Base-by-base conservation (phyloP, 352 stramenopile genomes). In the Elongisporangium undulatum region DNA sequence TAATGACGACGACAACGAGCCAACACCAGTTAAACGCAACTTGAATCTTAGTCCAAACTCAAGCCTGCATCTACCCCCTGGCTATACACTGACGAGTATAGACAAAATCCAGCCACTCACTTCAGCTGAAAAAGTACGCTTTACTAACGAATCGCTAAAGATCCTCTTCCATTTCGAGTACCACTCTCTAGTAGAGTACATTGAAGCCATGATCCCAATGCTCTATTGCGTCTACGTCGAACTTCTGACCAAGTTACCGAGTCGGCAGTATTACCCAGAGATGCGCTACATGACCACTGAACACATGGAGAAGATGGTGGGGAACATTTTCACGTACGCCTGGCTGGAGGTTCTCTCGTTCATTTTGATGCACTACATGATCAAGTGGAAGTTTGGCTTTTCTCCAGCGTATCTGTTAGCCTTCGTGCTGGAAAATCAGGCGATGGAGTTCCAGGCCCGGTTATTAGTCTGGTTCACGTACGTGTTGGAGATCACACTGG, bases 401-500 rank as follows among this genome's bases (percentile, higher is more conserved):
- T 71, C 69, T 20, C 57, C 59, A 2, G 1, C 72, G 15, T 63
- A 75, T n/a, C 71, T 70, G 17, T 21, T 82, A 16, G 67, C 62
- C 26, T 77, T 82, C 22, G 64, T 75, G 12, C 49, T 79, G 16
- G 67, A 77, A 52, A 71, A 55, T 2, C 70, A 82, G 38, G 58
- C 54, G 0, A 59, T 68, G 20, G 49, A 71, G 13, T 63, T 76
- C 29, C 62, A 72, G 51, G 64, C 55, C 49, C 75, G 74, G 17
- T 55, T 77, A 19, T 17, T 78, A 5, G 19, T 58, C 1, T 78
- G 69, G 72, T 51, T 74, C 5, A 55, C 60, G 0, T 63, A 77
- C 56, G 58, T 61, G 8, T 20, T 76, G 2, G 63, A 71, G 22
- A 75, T 77, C 51, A 57, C 65, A 17, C 63, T 77, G 12, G 45